Conservation (phyloP, 2,329 filamentous ascomycete species). For the Bipolaris sorokiniana region DNA sequence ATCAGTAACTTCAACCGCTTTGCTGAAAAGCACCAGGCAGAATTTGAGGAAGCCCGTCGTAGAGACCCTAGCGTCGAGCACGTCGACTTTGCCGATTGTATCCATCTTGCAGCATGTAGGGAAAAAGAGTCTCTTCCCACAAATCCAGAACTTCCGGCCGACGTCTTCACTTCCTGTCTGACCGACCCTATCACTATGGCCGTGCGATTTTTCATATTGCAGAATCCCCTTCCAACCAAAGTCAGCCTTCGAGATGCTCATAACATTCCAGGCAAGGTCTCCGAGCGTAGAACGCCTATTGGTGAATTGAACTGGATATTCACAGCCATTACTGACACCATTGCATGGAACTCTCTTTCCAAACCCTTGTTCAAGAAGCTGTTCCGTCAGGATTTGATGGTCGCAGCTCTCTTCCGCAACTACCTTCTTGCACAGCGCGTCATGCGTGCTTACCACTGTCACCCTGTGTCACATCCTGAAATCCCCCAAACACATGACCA, state of each 20-base stretch:
- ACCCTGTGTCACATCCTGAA: constrained; percentile 87
- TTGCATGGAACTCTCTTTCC: constrained; percentile 94
- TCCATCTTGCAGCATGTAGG: constrained; percentile 90
- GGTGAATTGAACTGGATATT: constrained; percentile 99
- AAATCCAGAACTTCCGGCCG: constrained; percentile 89
- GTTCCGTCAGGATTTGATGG: constrained; percentile 97
- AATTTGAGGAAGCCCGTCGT: constrained; percentile 77
- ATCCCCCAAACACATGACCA: constrained; percentile 96
- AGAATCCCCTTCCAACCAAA: constrained; percentile 75
- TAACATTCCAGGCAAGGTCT: constrained; percentile 86
- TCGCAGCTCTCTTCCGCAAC: constrained; percentile 95
- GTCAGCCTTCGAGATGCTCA: constrained; percentile 82
- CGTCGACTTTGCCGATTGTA: constrained; percentile 78
- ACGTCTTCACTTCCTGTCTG: constrained; percentile 93
- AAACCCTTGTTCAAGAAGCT: constrained; percentile 93
- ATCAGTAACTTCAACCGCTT: constrained; percentile 93
- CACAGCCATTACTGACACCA: constrained; percentile 97
- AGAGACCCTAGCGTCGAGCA: constrained; percentile 73
- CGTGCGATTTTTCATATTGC: constrained; percentile 91
- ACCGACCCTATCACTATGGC: constrained; percentile 99
- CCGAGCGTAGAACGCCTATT: constrained; percentile 89
- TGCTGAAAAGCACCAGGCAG: constrained; percentile 90
- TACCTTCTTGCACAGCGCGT: constrained; percentile 93
- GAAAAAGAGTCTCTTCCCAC: constrained; percentile 93
- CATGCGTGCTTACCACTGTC: constrained; percentile 95